Evolutionary conservation across 2,329 filamentous ascomycete species (phyloP), one percentile per base, ranked within the genome.

Genomic region (Xenosphaeropsis pyriputrescens): DNA sequence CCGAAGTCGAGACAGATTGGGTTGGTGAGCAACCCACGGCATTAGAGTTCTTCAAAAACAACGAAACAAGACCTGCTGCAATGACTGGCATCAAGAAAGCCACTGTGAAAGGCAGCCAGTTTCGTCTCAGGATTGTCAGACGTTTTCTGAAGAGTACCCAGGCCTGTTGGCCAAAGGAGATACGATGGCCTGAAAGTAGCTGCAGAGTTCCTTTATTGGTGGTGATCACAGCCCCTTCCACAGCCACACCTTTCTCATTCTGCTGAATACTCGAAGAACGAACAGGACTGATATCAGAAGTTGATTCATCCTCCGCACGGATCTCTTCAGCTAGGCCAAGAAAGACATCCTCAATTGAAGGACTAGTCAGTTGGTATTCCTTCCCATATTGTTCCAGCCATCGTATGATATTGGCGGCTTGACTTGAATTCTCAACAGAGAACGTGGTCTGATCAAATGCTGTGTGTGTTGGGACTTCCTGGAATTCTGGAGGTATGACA

Each of bases 271-370:
- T 15, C 14, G 41, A 8, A 33, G 43, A 18, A 8, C 35, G 31
- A 12, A 42, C 37, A 18, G 41, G 17, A 14, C 18, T 37, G 4
- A 45, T 15, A 17, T 37, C 41, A 13, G 45, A 40, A 6, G 35
- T 47, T 9, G 46, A 57, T 45, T 79, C 72, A 5, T 67, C 67
- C 22, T 26, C 8, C 14, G 30, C 30, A 40, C 66, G 69, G 41
- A 85, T 70, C 54, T 94, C 86, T 50, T 89, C 83, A 0, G 86
- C 85, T 30, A 94, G 67, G 45, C 84, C 79, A 17, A 95, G 61
- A 57, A 95, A 95, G 0, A 94, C 86, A 47, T 94, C 86, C 54
- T 95, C 89, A 31, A 95, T 86, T 0, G 85, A 93, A 1, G 88
- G 89, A 0, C 85, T 85, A 13, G 81, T 82, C 46, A 94, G 82